Evolutionary conservation across 192 early-diverging fungal species (phyloP).

Genomic region (Geranomyces variabilis): DNA sequence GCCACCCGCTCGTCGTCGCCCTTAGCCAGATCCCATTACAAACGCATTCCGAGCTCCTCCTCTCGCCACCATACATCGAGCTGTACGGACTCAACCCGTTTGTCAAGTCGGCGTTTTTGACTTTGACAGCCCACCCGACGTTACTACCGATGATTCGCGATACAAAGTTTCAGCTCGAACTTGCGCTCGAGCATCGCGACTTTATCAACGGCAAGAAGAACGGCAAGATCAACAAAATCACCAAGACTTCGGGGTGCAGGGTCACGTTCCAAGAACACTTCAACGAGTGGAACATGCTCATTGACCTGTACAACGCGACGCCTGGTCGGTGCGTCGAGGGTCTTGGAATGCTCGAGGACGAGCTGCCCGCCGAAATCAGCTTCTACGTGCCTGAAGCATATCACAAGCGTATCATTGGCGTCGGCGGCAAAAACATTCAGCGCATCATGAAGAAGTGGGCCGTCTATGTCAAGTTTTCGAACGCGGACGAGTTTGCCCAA

Average conservation of each 20-base stretch:
- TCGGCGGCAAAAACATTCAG: constrained; percentile 87
- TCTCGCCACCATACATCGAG: constrained; percentile 52
- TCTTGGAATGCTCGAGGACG: constrained; percentile 71
- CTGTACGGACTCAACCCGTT: constrained; percentile 71
- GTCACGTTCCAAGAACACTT: constrained; percentile 71
- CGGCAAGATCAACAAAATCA: constrained; percentile 87
- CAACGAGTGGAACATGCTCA: constrained; percentile 81
- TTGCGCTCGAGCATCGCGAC: constrained; percentile 77
- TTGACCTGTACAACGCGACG: constrained; percentile 66
- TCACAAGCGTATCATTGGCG: constrained; percentile 88
- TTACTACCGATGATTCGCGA: constrained; percentile 57
- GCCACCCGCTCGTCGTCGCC: constrained; percentile 6
- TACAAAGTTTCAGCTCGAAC: constrained; percentile 75
- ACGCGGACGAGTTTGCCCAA: constrained; percentile 71
- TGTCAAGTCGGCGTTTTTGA: constrained; percentile 63
- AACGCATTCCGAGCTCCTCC: constrained; percentile 12
- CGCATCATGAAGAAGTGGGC: constrained; percentile 89
- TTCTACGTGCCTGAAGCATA: constrained; percentile 81
- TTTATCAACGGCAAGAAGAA: constrained; percentile 90
- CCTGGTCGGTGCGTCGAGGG: constrained; percentile 68
- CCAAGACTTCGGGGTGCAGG: constrained; percentile 69
- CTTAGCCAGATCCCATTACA: constrained; percentile 13
- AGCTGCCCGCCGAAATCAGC: constrained; percentile 84
- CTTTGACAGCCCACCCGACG: constrained; percentile 54
- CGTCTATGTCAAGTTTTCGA: constrained; percentile 87